Base-by-base conservation (phyloP, 2,329 filamentous ascomycete species). In the Curvularia verruculosa region DNA sequence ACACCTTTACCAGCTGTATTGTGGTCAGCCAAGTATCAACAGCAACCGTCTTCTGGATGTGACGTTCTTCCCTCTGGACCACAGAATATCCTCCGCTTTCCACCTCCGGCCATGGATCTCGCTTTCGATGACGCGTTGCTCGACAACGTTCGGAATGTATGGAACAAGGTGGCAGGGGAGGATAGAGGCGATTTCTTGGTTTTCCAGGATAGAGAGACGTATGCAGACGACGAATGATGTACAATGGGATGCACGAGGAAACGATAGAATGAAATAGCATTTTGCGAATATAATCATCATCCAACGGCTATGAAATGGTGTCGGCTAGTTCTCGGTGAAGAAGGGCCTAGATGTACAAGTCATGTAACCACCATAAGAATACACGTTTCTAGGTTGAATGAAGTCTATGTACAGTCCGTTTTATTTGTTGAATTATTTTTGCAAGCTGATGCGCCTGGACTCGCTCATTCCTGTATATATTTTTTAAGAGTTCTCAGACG, bases 171-270 rank as follows among this genome's bases (percentile, higher is more conserved):
- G 3, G 79, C 85, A 63, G 84, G 83, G 9, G 77, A 79, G 1
- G 81, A 83, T 4, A 78, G 74, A 1, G 79, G 79, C 18, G 76
- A 84, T 43, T 97, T 95, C 68, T 87, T 97, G 84, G 80, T 84
- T 19, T 96, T 96, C 73, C 84, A 88, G 47, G 90, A 95, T 58
- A 84, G 91, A 23, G 88, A 92, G 70, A 84, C 84, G 29, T 86
- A 90, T 53, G 83, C 85, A 52, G 74, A 80, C 47, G 84, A 83
- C 60, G 79, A 85, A 21, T 71, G 45, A 59, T 12, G 46, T 37
- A n/a, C 1, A 23, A 15, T 49, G 23, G 19, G 13, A 8, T 18
- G 13, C 37, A 19, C 26, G 40, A 49, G 34, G 5, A 24, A 53
- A 54, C 26, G 50, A 48, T 23, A 5, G 19, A 8, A 41, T 37